phyloP scores from a whole-genome alignment of 2,329 filamentous ascomycete species.

The Penicillium aurantiogriseum region DNA sequence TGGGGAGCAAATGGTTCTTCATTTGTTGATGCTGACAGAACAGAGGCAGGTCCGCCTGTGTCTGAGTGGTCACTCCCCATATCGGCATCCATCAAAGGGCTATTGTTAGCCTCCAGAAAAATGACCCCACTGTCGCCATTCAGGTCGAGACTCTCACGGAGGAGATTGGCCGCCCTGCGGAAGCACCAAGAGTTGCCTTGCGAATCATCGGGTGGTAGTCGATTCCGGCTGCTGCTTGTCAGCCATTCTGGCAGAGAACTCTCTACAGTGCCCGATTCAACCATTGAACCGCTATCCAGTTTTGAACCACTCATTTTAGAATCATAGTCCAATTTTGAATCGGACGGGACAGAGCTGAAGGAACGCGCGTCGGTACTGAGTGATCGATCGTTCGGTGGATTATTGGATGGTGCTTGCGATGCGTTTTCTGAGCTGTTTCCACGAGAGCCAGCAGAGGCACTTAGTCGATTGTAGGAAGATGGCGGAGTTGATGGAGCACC shows the following conservation, averaged over 20 bases:
- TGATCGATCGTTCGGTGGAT: constrained; percentile 24
- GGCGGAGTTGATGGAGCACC: constrained; percentile 20
- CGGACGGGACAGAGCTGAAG: constrained; percentile 26
- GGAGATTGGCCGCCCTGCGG: constrained; percentile 48
- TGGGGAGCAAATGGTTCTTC: constrained; percentile 38
- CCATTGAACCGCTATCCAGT: constrained; percentile 12
- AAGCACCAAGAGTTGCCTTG: constrained; percentile 46
- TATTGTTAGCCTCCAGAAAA: constrained; percentile 35
- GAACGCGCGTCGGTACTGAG: constrained; percentile 30
- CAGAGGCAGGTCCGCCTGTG: constrained; percentile 28
- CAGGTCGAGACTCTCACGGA: constrained; percentile 50
- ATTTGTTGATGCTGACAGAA: constrained; percentile 37
- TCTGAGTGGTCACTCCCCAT: constrained; percentile 34
- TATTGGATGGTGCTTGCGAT: constrained; percentile 16
- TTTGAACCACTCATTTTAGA: constrained; percentile 12
- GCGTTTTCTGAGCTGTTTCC: constrained; percentile 22
- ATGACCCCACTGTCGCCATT: constrained; percentile 49
- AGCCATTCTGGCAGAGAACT: constrained; percentile 36
- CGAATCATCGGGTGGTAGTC: constrained; percentile 32
- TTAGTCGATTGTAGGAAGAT: constrained; percentile 23
- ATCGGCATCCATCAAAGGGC: constrained; percentile 28
- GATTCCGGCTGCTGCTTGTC: constrained; percentile 28
- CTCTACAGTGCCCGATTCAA: constrained; percentile 27
- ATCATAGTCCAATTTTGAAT: constrained; percentile 26
- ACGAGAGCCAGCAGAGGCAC: constrained; percentile 25